Evolutionary conservation across 768 basidiomycete genomes (phyloP), one percentile per base, ranked within the genome.

Genomic region (Chiua virens): DNA sequence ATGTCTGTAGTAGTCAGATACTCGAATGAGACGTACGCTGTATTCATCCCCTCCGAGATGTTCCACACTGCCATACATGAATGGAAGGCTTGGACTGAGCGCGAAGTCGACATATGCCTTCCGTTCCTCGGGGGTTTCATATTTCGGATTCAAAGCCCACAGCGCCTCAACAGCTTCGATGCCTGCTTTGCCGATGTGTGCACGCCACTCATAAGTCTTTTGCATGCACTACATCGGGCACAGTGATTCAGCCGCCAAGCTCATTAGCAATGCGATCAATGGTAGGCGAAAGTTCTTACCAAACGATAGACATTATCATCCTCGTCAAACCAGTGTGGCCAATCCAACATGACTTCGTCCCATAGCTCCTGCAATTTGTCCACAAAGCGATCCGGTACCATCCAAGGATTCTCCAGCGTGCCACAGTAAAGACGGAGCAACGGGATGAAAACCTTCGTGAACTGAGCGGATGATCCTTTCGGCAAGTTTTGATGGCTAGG

Each of bases 221-320:
- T 48, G 47, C 47, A 48, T 40, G 9, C 38, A 48, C 39, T 40
- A 38, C 27, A 27, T n/a, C n/a, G n/a, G 27, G 14, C 42, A 42
- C 25, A n/a, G 14, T n/a, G 30, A 28, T n/a, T 13, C 28, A 30
- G 8, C 42, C 25, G 8, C 25, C 4, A 27, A 27, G 4, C 5
- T 27, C 25, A 27, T 27, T 27, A 27, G 25, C 8, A 27, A 27
- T 8, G 8, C 8, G 25, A 27, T 27, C 25, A 4, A 27, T 4
- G 5, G 8, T 5, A 27, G 25, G 25, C 4, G 25, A 18, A 35
- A 5, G 17, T 49, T n/a, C 9, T 42, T 21, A 11, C n/a, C n/a
- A n/a, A n/a, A n/a, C n/a, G n/a, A n/a, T n/a, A n/a, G n/a, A n/a
- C n/a, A n/a, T n/a, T n/a, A n/a, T n/a, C n/a, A n/a, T n/a, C n/a